Conservation (phyloP, 306 rosid genomes). For the Quercus wislizeni region DNA sequence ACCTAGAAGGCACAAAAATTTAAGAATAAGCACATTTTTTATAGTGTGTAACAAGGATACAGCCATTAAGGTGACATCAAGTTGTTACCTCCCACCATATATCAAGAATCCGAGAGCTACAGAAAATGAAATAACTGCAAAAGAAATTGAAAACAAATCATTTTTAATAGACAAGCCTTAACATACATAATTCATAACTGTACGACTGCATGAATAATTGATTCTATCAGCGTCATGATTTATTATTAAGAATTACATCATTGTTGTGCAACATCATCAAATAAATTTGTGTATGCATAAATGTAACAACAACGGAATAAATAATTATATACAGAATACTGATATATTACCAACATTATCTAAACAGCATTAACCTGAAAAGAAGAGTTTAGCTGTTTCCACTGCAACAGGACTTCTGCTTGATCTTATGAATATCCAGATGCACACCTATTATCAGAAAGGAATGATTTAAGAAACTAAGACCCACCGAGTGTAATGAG, state of each 20-base stretch:
- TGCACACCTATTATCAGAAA: constrained; percentile 43
- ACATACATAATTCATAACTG: not conserved
- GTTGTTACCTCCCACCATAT: constrained; percentile 80
- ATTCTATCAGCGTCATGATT: not conserved
- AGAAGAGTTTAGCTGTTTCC: constrained; percentile 58
- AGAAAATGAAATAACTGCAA: constrained; percentile 62
- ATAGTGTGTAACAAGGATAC: not conserved
- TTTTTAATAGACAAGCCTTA: not conserved
- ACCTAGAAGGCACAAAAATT: constrained; percentile 33
- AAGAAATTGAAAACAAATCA: constrained; percentile 9
- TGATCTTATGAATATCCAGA: constrained; percentile 56
- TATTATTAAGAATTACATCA: not conserved
- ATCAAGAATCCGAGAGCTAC: constrained; percentile 71
- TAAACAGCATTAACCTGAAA: constrained; percentile 51
- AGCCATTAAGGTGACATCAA: not conserved
- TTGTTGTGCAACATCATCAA: not conserved
- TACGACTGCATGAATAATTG: not conserved
- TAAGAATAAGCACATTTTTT: not conserved
- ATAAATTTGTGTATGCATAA: not conserved
- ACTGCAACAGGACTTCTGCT: constrained; percentile 36
- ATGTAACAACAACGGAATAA: not conserved
- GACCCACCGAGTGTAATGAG: not conserved
- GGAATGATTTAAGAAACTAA: constrained; percentile 19
- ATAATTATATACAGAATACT: not conserved
- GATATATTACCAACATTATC: not conserved